Evolutionary conservation across 306 rosid genomes (phyloP), one percentile per base, ranked within the genome.

Genomic region (Bauhinia variegata): DNA sequence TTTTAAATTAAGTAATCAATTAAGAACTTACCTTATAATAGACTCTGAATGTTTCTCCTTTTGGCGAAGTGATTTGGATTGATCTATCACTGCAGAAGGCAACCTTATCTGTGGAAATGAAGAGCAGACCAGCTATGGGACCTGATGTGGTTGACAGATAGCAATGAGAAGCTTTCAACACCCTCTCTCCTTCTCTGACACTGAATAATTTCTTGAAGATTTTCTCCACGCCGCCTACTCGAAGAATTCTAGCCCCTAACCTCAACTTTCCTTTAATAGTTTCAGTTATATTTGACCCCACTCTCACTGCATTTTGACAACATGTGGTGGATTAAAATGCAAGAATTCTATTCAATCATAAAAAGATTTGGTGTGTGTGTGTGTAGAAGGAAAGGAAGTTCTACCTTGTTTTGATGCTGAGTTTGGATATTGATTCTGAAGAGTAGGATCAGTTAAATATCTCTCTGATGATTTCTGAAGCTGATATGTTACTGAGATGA

Each of bases 41-140:
- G 7, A 82, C 28, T 73, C 79, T 72, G 15, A 56, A 19, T 54
- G 74, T 46, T 57, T 82, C 77, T 23, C 86, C 91, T n/a, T 77
- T 70, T 36, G 69, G 74, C 44, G 75, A 82, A 4, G 78, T 67
- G 43, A 86, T 60, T 54, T 78, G 80, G 67, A 88, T 82, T 17
- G 89, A 80, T 75, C 82, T 88, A 31, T 84, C 83, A 60, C 97
- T 91, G 79, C 97, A 91, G 54, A 91, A 91, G 11, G 97, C 85
- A 51, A 91, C 71, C 67, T 82, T 88, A 33, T 83, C 68, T 0
- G 88, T 75, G 67, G 95, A 87, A 61, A 87, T 75, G 67, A 85
- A 90, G 77, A 90, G 88, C 14, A 87, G 75, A 47, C 91, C 96
- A 7, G 88, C 85, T 50, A 90, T 79, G 41, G 96, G 96, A 15